phyloP scores from a whole-genome alignment of 148 eudicot species.

The Rhododendron mucronatum region DNA sequence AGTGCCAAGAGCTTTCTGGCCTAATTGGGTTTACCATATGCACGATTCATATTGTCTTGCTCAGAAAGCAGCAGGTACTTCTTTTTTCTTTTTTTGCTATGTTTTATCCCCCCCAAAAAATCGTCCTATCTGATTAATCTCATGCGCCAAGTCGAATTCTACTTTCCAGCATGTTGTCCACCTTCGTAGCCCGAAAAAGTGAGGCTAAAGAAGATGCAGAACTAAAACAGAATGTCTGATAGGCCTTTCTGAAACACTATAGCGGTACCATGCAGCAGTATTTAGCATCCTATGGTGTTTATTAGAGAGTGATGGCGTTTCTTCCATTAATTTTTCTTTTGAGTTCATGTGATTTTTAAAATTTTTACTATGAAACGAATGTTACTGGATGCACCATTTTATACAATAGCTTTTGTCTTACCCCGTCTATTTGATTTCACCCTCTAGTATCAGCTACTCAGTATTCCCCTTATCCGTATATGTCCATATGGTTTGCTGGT shows the following conservation, averaged over 20 bases:
- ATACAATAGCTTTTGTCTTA: background rate
- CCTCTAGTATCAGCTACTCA: background rate
- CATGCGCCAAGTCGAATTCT: background rate
- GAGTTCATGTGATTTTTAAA: background rate
- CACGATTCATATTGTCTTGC: conserved; percentile 82
- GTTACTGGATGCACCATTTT: background rate
- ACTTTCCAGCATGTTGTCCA: background rate
- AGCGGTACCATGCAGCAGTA: background rate
- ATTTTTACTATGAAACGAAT: background rate
- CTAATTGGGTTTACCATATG: conserved; percentile 88
- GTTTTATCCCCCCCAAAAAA: background rate
- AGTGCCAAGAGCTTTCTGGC: conserved; percentile 80
- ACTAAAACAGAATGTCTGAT: background rate
- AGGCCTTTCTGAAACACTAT: background rate
- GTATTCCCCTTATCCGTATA: background rate
- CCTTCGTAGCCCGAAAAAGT: background rate
- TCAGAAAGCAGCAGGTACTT: conserved; percentile 70
- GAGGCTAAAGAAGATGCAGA: background rate
- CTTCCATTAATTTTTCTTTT: background rate
- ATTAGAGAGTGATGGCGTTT: background rate
- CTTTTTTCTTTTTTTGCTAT: background rate
- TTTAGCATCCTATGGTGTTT: background rate
- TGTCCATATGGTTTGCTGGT: background rate
- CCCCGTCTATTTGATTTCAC: background rate
- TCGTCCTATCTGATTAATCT: background rate